Evolutionary conservation across 192 early-diverging fungal genomes (phyloP).

Genomic region (Haplosporangium gracile): DNA sequence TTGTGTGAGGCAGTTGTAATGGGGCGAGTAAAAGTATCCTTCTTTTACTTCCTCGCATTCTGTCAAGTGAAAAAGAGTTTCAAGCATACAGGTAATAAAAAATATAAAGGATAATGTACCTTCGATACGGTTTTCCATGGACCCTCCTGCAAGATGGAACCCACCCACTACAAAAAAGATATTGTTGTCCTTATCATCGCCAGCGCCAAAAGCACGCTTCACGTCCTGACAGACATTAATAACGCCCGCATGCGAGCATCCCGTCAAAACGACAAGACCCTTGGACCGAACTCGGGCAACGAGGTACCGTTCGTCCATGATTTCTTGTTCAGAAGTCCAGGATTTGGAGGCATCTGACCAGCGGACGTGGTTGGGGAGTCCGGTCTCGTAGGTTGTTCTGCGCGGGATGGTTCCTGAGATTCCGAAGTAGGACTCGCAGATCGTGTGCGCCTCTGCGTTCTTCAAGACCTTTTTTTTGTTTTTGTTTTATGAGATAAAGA

Average conservation of each 20-base stretch:
- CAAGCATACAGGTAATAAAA: neutral
- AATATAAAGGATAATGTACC: neutral
- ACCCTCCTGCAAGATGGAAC: slow-evolving; percentile 49
- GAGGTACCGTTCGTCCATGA: slow-evolving; percentile 54
- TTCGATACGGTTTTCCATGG: slow-evolving; percentile 40
- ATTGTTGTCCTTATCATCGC: neutral
- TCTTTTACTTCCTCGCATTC: too few species aligned
- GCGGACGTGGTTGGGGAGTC: slow-evolving; percentile 40
- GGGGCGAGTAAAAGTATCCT: too few species aligned
- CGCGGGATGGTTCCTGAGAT: slow-evolving; percentile 45
- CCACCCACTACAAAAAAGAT: slow-evolving; percentile 54
- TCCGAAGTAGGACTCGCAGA: slow-evolving; percentile 47
- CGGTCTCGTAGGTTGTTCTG: slow-evolving; percentile 49
- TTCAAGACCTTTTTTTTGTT: slow-evolving; percentile 11
- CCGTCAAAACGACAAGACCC: slow-evolving; percentile 46
- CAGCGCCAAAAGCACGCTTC: slow-evolving; percentile 21
- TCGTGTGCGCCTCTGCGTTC: slow-evolving; percentile 25
- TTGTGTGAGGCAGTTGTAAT: too few species aligned
- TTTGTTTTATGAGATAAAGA: neutral
- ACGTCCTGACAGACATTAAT: slow-evolving; percentile 51
- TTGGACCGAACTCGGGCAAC: slow-evolving; percentile 41
- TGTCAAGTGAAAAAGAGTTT: too few species aligned
- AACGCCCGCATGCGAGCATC: slow-evolving; percentile 55
- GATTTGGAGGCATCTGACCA: slow-evolving; percentile 12
- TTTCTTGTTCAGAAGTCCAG: slow-evolving; percentile 39